Evolutionary conservation across 2,329 filamentous ascomycete genomes (phyloP).

Genomic region (Ceratocystis diversiconidia): DNA sequence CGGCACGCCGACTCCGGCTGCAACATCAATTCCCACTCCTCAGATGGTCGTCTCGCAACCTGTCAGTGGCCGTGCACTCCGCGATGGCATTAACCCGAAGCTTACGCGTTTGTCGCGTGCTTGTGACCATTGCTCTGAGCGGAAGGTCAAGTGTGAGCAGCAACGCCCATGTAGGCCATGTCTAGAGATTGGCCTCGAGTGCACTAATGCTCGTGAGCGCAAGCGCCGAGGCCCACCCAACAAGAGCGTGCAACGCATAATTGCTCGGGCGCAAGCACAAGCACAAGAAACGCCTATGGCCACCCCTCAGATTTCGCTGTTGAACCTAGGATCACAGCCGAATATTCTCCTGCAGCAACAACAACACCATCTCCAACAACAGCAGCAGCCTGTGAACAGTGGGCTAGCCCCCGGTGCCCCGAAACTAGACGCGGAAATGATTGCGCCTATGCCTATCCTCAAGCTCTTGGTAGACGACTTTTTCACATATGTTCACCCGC

Average conservation of each 20-base stretch:
- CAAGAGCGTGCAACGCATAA: conserved; percentile 26
- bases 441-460: conserved; percentile 54
- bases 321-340: conserved; percentile 12
- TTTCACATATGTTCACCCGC: conserved; percentile 68
- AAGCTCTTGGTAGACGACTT: conserved; percentile 64
- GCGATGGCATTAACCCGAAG: conserved; percentile 35
- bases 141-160: conserved; percentile 49
- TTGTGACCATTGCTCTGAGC: conserved; percentile 47
- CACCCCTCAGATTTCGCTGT: conserved; percentile 21
- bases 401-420: conserved; percentile 2
- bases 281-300: conserved; percentile 40
- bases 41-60: conserved; percentile 6
- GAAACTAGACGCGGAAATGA: conserved; percentile 48
- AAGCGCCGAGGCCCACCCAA: conserved; percentile 46
- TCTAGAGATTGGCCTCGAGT: conserved; percentile 41
- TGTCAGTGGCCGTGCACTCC: conserved; percentile 19
- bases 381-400: background rate
- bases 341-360: background rate
- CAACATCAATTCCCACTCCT: conserved; percentile 3
- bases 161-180: conserved; percentile 42
- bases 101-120: conserved; percentile 43
- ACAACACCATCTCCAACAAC: background rate
- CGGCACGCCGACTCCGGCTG: background rate
- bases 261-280: conserved; percentile 24
- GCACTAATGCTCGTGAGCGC: conserved; percentile 42